phyloP scores from a whole-genome alignment of 148 eudicot genomes.

The Euryodendron excelsum region DNA sequence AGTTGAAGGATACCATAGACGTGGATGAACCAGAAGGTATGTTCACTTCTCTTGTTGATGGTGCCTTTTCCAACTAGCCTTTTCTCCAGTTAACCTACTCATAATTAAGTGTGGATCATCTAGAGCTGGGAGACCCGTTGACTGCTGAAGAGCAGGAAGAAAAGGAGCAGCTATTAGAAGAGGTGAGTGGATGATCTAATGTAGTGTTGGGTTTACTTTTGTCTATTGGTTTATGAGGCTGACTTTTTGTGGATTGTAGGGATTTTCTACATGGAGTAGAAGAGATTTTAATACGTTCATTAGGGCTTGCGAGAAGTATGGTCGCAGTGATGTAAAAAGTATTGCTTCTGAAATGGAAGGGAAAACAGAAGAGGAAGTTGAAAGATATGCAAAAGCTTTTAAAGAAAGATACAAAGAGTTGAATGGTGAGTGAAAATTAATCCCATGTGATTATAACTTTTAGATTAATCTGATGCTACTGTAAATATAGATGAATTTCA shows the following conservation, averaged over 20 bases:
- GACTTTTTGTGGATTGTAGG: conserved; percentile 37
- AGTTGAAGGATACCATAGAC: conserved; percentile 85
- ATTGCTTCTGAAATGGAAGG: conserved; percentile 98
- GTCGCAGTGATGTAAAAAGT: conserved; percentile 69
- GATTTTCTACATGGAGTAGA: conserved; percentile 89
- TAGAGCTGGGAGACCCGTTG: conserved; percentile 85
- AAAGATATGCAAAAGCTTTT: conserved; percentile 93
- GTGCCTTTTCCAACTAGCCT: not conserved
- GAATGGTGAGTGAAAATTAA: conserved; percentile 55
- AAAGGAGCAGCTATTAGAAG: conserved; percentile 78
- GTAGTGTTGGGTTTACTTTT: not conserved
- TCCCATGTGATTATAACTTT: not conserved
- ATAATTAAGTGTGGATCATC: conserved; percentile 22
- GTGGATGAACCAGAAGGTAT: conserved; percentile 95
- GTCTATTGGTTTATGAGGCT: not conserved
- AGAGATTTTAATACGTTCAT: conserved; percentile 92
- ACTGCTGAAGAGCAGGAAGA: conserved; percentile 98
- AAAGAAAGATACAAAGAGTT: conserved; percentile 93
- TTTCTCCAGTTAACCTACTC: conserved; percentile 7
- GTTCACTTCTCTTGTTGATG: not conserved
- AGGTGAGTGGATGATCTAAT: conserved; percentile 31
- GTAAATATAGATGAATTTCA: not conserved
- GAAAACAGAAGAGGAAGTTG: conserved; percentile 84
- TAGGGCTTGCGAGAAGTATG: conserved; percentile 95
- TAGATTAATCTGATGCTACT: too few relatives aligned